These are phyloP conservation scores for Endothia cerciana DNA, from an alignment of 2,329 filamentous ascomycete genomes.

Conservation along the genomic window DNA sequence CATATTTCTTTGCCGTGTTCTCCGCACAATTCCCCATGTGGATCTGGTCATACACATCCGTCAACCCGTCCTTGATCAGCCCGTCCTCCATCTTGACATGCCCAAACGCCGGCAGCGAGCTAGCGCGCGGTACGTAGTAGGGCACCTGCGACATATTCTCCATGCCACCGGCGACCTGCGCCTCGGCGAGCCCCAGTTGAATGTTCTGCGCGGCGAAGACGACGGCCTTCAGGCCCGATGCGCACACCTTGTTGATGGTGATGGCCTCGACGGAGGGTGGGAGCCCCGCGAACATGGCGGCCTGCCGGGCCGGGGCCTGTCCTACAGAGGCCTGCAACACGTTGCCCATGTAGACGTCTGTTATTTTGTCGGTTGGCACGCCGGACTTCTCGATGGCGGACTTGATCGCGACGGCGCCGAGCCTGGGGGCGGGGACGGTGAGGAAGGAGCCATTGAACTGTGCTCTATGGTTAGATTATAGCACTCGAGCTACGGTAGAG, in stretches of 20 bases:
- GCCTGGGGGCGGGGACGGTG: constrained; percentile 80
- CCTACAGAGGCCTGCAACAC: constrained; percentile 84
- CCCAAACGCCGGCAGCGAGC: constrained; percentile 81
- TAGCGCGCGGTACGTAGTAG: constrained; percentile 85
- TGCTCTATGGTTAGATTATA: neutral
- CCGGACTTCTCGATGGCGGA: constrained; percentile 85
- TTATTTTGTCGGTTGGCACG: constrained; percentile 78
- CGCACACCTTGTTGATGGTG: constrained; percentile 98
- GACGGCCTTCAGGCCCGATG: constrained; percentile 92
- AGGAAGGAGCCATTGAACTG: constrained; percentile 95
- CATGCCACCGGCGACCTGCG: constrained; percentile 92
- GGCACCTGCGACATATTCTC: constrained; percentile 97
- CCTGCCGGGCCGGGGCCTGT: constrained; percentile 91
- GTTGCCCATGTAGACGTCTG: constrained; percentile 97
- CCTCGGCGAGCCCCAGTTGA: constrained; percentile 85
- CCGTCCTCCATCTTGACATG: constrained; percentile 89
- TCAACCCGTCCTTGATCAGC: constrained; percentile 90
- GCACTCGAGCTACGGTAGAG: neutral
- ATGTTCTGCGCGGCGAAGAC: constrained; percentile 91
- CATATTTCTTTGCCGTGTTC: constrained; percentile 86
- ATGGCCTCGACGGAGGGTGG: constrained; percentile 80
- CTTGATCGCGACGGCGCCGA: constrained; percentile 90
- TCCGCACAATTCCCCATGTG: constrained; percentile 99
- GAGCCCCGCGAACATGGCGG: constrained; percentile 84
- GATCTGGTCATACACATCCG: constrained; percentile 94